A percentile compares a stretch with the other conserved stretches of the same genome.
Conservation (phyloP, 371 early-diverging fungal species). For the Saksenaea oblongispora region DNA sequence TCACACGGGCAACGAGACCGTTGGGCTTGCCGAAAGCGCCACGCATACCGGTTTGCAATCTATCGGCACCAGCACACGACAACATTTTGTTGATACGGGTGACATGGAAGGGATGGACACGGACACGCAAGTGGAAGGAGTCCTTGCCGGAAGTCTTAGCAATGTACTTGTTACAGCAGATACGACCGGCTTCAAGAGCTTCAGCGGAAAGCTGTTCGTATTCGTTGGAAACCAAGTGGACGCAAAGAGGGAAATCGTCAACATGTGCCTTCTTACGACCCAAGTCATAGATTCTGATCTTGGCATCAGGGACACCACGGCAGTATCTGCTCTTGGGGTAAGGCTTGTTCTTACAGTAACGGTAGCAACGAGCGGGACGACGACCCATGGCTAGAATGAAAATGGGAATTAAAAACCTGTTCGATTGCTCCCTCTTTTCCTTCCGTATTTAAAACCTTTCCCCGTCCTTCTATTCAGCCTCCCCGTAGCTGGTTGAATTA, state of each 20-base stretch:
- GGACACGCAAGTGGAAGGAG: constrained; percentile 99
- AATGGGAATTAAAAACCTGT: not conserved
- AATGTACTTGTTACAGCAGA: constrained; percentile 99
- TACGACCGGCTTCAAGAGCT: constrained; percentile 99
- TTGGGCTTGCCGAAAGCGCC: constrained; percentile 99
- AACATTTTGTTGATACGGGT: constrained; percentile 99
- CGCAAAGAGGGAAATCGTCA: constrained; percentile 97
- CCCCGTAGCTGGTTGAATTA: not conserved
- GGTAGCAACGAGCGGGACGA: constrained; percentile 99
- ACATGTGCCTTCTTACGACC: constrained; percentile 99
- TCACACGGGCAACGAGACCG: constrained; percentile 99
- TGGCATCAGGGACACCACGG: constrained; percentile 99
- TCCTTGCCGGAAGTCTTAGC: constrained; percentile 99
- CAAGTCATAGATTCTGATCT: constrained; percentile 99
- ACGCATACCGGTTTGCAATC: constrained; percentile 99
- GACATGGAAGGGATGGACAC: constrained; percentile 99
- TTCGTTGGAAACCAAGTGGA: constrained; percentile 98
- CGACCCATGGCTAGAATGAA: constrained; percentile 86
- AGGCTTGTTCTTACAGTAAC: constrained; percentile 99
- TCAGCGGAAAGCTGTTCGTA: constrained; percentile 99
- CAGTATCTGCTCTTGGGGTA: constrained; percentile 99
- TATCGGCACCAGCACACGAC: constrained; percentile 99
- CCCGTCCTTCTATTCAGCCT: not conserved
- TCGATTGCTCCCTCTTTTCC: not conserved
- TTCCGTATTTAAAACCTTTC: constrained; percentile 1